Evolutionary conservation across 345 rosid genomes (phyloP).

Genomic region (Garcia nutans): DNA sequence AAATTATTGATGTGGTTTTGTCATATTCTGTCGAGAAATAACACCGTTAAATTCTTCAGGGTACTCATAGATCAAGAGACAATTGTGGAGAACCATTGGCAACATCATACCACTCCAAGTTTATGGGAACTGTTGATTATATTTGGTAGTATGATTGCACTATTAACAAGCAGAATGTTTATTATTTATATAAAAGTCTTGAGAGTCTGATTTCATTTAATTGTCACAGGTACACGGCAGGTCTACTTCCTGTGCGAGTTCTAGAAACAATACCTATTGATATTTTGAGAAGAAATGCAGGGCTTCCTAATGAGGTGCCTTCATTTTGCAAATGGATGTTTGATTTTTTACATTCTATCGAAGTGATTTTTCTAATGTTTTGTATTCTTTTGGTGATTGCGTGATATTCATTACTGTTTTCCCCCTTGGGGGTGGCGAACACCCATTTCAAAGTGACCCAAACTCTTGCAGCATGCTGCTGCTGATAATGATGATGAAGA

Average conservation of each 20-base stretch:
- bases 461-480: neutral
- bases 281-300: constrained; percentile 53
- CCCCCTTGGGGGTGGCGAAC: neutral
- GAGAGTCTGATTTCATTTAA: constrained; percentile 13
- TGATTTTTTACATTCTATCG: constrained; percentile 1
- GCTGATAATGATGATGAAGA: neutral
- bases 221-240: constrained; percentile 66
- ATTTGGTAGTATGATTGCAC: constrained; percentile 61
- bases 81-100: constrained; percentile 79
- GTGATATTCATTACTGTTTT: neutral
- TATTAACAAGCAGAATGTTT: neutral
- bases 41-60: constrained; percentile 45
- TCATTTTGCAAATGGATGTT: neutral
- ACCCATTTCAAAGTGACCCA: neutral
- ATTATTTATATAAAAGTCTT: neutral
- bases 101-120: constrained; percentile 82
- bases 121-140: constrained; percentile 92
- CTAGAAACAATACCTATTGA: constrained; percentile 81
- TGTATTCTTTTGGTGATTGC: neutral
- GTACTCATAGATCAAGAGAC: constrained; percentile 57
- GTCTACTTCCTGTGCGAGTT: constrained; percentile 77
- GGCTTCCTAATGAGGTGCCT: constrained; percentile 80
- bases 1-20: neutral
- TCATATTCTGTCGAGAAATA: constrained; percentile 3
- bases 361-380: neutral